Base-by-base conservation (phyloP, 176 grass and related monocot species). In the Dactylis glomerata region DNA sequence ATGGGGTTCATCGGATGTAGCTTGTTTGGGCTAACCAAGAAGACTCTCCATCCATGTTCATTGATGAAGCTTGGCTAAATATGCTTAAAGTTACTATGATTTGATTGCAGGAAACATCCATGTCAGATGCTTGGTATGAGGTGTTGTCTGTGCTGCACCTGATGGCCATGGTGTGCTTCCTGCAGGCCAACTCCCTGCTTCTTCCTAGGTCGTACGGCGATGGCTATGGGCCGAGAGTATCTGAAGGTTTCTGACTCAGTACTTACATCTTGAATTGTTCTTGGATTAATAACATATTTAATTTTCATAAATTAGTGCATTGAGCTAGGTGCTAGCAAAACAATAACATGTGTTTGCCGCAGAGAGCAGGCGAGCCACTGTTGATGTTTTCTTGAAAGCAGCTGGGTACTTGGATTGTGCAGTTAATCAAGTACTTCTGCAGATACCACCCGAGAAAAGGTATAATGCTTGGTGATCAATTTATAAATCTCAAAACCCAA, bases 1-100 rank as follows among this genome's bases (percentile, higher is more conserved):
- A 3, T 40, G 38, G 3, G 38, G 38, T 40, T n/a, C n/a, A n/a
- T n/a, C n/a, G n/a, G n/a, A n/a, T 93, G 31, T 68, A 56, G 68
- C 93, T 96, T 87, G 83, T 89, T 73, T 93, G 94, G 94, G 50
- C 79, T 47, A 96, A 96, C 81, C 94, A 91, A 76, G 94, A 96
- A 80, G 91, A 96, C n/a, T n/a, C n/a, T 27, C 38, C 41, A 49
- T 69, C 26, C 19, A 64, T 58, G 23, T 27, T 45, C 12, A 28
- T 0, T 45, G 14, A 72, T 17, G 14, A 72, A 2, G 10, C 22
- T 44, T 37, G 9, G 5, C 11, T 71, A 71, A 44, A 44, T 5
- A 46, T 75, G 38, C 55, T 72, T 20, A 79, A 86, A 86, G 41
- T 51, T 23, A 20, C 33, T 27, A 27, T 84, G 30, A 49, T 73